These are phyloP conservation scores for Wallemia ichthyophaga DNA, from an alignment of 1,284 basidiomycete species.

Conservation along the genomic window DNA sequence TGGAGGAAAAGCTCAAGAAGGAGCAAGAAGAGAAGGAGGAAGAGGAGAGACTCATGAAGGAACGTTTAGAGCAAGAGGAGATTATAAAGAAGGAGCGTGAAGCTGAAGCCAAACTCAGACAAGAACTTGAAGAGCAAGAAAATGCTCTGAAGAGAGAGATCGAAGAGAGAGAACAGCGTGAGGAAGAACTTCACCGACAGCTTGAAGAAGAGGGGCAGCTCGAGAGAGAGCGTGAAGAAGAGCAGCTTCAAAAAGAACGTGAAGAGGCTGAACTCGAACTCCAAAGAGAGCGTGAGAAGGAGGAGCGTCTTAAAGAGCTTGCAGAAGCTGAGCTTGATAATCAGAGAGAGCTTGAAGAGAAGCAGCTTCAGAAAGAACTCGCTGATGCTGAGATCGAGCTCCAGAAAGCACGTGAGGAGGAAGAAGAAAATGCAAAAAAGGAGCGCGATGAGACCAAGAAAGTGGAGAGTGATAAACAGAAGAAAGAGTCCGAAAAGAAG, in stretches of 20 bases:
- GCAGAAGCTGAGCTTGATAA: no score
- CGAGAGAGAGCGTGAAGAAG: not conserved
- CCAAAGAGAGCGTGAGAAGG: not conserved
- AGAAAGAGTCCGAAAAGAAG: slow-evolving; percentile 5
- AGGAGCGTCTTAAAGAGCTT: not conserved
- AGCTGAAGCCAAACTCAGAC: not conserved
- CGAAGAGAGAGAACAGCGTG: no score
- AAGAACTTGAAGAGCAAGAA: not conserved
- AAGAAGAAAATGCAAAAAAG: slow-evolving; percentile 16
- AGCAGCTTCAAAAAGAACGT: not conserved
- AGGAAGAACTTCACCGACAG: no score
- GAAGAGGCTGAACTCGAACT: not conserved
- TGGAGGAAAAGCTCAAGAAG: no score
- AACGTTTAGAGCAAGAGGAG: not conserved
- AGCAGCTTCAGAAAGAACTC: no score
- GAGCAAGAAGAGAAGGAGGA: not conserved
- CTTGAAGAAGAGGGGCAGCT: not conserved
- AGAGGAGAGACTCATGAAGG: not conserved
- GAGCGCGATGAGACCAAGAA: slow-evolving; percentile 19
- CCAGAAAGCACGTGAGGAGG: slow-evolving; percentile 16
- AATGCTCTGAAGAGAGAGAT: no score
- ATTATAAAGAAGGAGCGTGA: not conserved
- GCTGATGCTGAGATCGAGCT: no score
- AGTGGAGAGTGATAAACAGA: slow-evolving; percentile 6
- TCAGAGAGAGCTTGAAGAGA: not conserved